Conservation (phyloP, 352 stramenopile genomes). For the Phytophthora hibernalis region DNA sequence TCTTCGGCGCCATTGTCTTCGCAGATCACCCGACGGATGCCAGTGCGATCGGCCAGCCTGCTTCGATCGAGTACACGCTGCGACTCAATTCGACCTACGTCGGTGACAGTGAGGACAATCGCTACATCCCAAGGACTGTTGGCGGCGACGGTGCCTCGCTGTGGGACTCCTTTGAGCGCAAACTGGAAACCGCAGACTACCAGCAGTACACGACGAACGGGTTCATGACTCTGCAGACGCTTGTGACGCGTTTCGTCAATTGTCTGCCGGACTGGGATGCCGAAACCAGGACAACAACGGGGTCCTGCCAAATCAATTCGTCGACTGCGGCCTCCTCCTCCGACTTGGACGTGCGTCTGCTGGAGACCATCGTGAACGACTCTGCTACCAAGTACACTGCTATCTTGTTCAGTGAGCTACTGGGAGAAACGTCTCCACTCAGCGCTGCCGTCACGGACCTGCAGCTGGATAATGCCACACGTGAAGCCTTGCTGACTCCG, state of each 20-base stretch:
- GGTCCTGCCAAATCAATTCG: slow-evolving; percentile 25
- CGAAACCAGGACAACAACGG: slow-evolving; percentile 20
- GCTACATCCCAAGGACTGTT: slow-evolving; percentile 27
- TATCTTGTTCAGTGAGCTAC: slow-evolving; percentile 21
- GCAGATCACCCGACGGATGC: slow-evolving; percentile 23
- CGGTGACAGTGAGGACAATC: slow-evolving; percentile 16
- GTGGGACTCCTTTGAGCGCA: slow-evolving; percentile 30
- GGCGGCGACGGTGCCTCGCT: slow-evolving; percentile 21
- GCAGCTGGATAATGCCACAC: slow-evolving; percentile 18
- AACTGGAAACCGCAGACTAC: slow-evolving; percentile 39
- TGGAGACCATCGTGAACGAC: slow-evolving; percentile 37
- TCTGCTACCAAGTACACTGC: slow-evolving; percentile 29
- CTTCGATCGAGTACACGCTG: slow-evolving; percentile 47
- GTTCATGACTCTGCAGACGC: slow-evolving; percentile 58
- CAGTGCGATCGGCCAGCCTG: slow-evolving; percentile 29
- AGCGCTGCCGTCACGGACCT: slow-evolving; percentile 12
- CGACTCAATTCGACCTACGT: slow-evolving; percentile 43
- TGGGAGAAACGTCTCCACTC: slow-evolving; percentile 26
- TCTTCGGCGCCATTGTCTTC: slow-evolving; percentile 61
- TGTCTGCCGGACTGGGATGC: slow-evolving; percentile 51
- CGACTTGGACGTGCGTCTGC: slow-evolving; percentile 26
- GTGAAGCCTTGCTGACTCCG: slow-evolving; percentile 35
- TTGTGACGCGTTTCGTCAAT: slow-evolving; percentile 49
- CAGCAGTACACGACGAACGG: slow-evolving; percentile 47
- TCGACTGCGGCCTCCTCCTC: slow-evolving; percentile 13